phyloP scores from a whole-genome alignment of 176 grass and related monocot genomes.

The Stipa capillata region DNA sequence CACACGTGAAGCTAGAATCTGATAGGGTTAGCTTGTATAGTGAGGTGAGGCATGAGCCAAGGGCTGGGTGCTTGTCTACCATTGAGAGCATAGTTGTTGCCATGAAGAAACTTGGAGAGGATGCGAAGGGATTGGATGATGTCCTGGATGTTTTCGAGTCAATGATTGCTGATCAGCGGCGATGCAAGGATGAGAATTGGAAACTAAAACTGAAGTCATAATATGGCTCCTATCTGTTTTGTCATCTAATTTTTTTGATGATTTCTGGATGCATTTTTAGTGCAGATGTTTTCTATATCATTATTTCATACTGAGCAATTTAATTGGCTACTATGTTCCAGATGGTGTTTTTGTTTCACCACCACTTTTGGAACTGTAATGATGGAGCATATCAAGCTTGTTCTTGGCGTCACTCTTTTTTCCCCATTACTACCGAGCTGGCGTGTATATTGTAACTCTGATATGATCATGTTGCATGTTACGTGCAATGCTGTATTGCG shows the following conservation, averaged over 20 bases:
- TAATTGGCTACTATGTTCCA: neutral
- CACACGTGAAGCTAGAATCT: conserved; percentile 63
- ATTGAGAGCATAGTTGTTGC: conserved; percentile 83
- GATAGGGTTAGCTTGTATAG: conserved; percentile 62
- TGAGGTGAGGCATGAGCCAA: conserved; percentile 86
- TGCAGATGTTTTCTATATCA: neutral
- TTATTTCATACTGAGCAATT: neutral
- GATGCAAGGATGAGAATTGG: conserved; percentile 68
- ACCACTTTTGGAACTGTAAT: neutral
- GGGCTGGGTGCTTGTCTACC: conserved; percentile 75
- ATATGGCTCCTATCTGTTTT: neutral
- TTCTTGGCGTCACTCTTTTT: neutral
- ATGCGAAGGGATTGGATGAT: conserved; percentile 42
- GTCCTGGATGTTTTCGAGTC: conserved; percentile 78
- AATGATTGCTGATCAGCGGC: conserved; percentile 74
- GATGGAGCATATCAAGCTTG: neutral
- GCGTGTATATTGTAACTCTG: neutral
- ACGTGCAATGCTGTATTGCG: neutral
- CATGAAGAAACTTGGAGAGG: conserved; percentile 66
- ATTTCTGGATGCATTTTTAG: conserved; percentile 25
- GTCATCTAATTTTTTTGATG: too few species aligned
- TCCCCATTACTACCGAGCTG: neutral
- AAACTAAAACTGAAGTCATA: conserved; percentile 13
- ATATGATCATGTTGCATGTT: neutral
- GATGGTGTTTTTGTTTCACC: neutral